Conservation (phyloP, 2,329 filamentous ascomycete species). For the Aspergillus nomiae region DNA sequence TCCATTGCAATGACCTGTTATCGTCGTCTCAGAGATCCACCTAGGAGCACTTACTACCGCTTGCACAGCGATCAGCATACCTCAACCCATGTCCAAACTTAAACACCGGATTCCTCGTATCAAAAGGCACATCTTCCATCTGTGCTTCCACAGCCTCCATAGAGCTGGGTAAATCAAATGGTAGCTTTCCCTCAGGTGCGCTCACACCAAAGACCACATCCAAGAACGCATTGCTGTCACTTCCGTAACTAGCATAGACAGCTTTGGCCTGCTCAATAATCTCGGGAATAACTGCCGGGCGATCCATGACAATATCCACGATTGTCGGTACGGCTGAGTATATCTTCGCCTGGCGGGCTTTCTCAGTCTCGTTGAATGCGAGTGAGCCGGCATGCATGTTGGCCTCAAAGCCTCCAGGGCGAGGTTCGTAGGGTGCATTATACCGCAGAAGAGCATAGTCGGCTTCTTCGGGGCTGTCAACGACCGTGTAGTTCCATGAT, state of each 20-base stretch:
- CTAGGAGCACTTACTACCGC: background rate
- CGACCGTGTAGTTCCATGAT: background rate
- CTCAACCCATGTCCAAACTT: background rate
- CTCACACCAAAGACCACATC: conserved; percentile 28
- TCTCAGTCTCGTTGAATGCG: background rate
- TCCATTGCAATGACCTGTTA: background rate
- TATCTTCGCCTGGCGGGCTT: background rate
- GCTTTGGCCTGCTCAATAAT: background rate
- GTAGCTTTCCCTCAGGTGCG: conserved; percentile 47
- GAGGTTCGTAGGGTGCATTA: background rate
- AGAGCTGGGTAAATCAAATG: conserved; percentile 52
- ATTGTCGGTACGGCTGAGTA: background rate
- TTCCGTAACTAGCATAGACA: background rate
- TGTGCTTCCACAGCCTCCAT: conserved; percentile 43
- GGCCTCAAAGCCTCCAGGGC: background rate
- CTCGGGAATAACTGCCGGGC: background rate
- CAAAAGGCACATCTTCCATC: conserved; percentile 9
- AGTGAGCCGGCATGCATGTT: background rate
- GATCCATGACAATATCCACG: background rate
- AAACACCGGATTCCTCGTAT: conserved; percentile 8
- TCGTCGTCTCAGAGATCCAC: background rate
- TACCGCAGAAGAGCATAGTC: background rate
- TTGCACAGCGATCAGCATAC: background rate
- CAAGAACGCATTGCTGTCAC: background rate
- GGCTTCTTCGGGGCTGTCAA: background rate